Evolutionary conservation across 441 rosid genomes (phyloP).

Genomic region (Aquilaria agallochum): DNA sequence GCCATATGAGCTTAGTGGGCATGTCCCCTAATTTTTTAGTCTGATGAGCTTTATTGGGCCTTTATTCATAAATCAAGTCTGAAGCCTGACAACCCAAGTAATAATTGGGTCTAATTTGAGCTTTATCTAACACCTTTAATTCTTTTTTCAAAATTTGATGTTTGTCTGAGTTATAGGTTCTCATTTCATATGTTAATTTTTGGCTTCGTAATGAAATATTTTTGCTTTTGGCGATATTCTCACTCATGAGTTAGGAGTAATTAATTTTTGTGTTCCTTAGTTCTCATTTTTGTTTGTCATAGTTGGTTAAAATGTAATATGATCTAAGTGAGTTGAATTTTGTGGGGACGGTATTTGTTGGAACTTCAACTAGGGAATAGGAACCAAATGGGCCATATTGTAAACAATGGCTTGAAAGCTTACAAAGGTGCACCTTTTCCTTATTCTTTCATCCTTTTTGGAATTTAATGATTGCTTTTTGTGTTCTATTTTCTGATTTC

Average conservation of each 20-base stretch:
- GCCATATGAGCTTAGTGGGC: too few species aligned
- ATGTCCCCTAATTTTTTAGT: too few species aligned
- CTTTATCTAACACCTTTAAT: too few species aligned
- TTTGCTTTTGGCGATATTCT: not conserved
- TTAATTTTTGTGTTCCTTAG: not conserved
- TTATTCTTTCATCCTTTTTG: not conserved
- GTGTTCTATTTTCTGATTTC: not conserved
- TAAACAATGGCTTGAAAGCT: conserved; percentile 63
- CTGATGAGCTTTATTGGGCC: too few species aligned
- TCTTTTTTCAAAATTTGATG: not conserved
- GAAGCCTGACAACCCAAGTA: too few species aligned
- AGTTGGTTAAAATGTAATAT: too few species aligned
- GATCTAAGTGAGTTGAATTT: not conserved
- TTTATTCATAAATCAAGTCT: too few species aligned
- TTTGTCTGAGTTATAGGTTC: too few species aligned
- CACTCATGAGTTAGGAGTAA: conserved; percentile 18
- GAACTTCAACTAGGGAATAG: conserved; percentile 25
- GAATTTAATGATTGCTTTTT: not conserved
- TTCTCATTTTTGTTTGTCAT: not conserved
- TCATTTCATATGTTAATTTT: not conserved
- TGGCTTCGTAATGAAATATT: not conserved
- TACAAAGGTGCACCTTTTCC: conserved; percentile 55
- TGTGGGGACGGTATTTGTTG: conserved; percentile 14
- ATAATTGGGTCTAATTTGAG: too few species aligned
- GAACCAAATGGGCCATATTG: conserved; percentile 75